Evolutionary conservation across 2,329 filamentous ascomycete species (phyloP), one percentile per base, ranked within the genome.

Genomic region (Pyrenochaeta sp.): DNA sequence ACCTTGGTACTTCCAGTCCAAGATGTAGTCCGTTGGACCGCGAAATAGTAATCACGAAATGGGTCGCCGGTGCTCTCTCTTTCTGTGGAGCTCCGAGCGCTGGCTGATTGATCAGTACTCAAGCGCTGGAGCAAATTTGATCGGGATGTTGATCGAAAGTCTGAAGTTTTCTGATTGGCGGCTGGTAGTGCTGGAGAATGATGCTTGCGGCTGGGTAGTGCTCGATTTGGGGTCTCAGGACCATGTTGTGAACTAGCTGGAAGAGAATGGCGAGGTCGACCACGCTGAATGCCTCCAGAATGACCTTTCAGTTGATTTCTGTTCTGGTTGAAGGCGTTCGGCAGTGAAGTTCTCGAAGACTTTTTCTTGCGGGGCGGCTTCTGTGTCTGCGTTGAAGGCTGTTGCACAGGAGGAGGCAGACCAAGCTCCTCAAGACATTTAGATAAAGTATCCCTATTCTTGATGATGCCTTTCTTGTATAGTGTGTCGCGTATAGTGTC

Each of bases 401-500:
- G 21, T 7, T 35, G 29, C 15, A 14, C 23, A n/a, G n/a, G 32
- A 23, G 51, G 17, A 9, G 53, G 36, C 2, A 43, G 45, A n/a
- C 53, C 57, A 4, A 67, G 49, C 51, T 73, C 64, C 15, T 65
- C 47, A 0, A 72, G 49, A 18, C 69, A 70, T 10, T 30, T 49
- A 12, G 60, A 7, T 12, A 74, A 45, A 0, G 56, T 63, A n/a
- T 49, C 49, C 43, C 47, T 61, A 20, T 45, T 60, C 17, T 32
- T 30, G 6, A 72, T 45, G 10, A 77, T 46, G 10, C 66, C 64
- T 35, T 69, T 63, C 1, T 36, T 63, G 55, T 67, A 71, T 1
- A 67, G 37, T 0, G 66, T 68, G 15, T 69, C 61, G 3, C 63
- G 59, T 15, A 77, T 68, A 0, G 54, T 52, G 33, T 75, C 66